Conservation (phyloP, 345 rosid species). For the Melastoma malabathricum region DNA sequence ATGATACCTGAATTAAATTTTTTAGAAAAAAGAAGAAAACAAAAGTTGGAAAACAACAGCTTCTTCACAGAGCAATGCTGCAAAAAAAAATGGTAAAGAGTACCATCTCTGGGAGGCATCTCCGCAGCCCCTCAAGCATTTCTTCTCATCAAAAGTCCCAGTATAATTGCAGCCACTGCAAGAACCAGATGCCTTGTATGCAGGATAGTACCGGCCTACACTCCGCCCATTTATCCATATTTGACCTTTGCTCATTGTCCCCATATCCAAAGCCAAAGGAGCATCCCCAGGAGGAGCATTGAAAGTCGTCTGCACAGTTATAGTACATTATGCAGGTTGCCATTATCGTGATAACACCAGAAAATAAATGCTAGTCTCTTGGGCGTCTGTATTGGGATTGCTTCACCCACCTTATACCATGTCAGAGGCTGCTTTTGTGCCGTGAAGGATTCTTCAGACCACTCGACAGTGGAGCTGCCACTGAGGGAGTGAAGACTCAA, state of each 20-base stretch:
- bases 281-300: conserved; percentile 73
- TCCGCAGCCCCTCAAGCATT: conserved; percentile 71
- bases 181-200: conserved; percentile 66
- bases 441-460: conserved; percentile 17
- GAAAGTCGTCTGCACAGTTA: conserved; percentile 55
- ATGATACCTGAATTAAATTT: conserved; percentile 61
- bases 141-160: conserved; percentile 62
- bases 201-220: conserved; percentile 91
- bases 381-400: neutral
- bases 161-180: conserved; percentile 57
- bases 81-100: conserved; percentile 1
- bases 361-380: neutral
- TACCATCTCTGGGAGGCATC: conserved; percentile 95
- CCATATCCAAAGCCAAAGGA: conserved; percentile 86
- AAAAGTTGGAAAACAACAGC: too few species aligned
- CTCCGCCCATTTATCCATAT: conserved; percentile 90
- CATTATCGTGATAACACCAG: neutral
- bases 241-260: conserved; percentile 97
- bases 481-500: conserved; percentile 18
- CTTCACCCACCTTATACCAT: conserved; percentile 32
- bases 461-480: conserved; percentile 19
- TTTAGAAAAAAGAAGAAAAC: neutral
- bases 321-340: neutral
- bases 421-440: conserved; percentile 15
- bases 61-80: neutral